Conservation (phyloP, 2,329 filamentous ascomycete species). For the Onygena corvina region DNA sequence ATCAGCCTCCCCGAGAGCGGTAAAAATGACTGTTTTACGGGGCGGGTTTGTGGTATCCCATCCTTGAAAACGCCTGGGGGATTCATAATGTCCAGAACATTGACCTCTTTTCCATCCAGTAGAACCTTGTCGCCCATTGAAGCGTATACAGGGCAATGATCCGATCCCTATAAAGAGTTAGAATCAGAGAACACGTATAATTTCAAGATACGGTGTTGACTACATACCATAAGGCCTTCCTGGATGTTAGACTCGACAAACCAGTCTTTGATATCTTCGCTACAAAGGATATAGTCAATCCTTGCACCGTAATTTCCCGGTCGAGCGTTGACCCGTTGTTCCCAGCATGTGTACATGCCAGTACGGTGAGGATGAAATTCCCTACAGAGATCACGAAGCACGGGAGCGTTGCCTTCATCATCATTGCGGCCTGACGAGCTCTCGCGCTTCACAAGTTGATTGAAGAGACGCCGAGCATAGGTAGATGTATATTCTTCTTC, state of each 20-base stretch:
- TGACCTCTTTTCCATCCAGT: constrained; percentile 37
- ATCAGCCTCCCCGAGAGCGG: constrained; percentile 71
- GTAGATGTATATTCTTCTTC: constrained; percentile 60
- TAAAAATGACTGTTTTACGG: constrained; percentile 50
- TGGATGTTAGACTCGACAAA: constrained; percentile 75
- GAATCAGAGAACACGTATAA: constrained; percentile 3
- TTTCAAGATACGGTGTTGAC: neutral
- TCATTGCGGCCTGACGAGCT: constrained; percentile 56
- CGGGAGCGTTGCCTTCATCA: constrained; percentile 54
- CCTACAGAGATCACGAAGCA: constrained; percentile 74
- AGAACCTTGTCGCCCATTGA: constrained; percentile 53
- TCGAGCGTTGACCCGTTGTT: constrained; percentile 87
- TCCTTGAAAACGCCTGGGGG: constrained; percentile 57
- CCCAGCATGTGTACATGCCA: constrained; percentile 97
- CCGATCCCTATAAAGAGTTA: constrained; percentile 53
- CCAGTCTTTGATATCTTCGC: constrained; percentile 65
- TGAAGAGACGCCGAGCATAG: constrained; percentile 66
- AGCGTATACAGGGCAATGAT: constrained; percentile 89
- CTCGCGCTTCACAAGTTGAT: constrained; percentile 68
- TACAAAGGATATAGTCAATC: constrained; percentile 89
- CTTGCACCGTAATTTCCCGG: constrained; percentile 85
- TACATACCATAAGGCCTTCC: constrained; percentile 61
- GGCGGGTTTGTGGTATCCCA: constrained; percentile 57
- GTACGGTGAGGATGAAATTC: constrained; percentile 64
- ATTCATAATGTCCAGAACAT: constrained; percentile 66